phyloP scores from a whole-genome alignment of 352 stramenopile genomes.

The Phytophthora meadii region DNA sequence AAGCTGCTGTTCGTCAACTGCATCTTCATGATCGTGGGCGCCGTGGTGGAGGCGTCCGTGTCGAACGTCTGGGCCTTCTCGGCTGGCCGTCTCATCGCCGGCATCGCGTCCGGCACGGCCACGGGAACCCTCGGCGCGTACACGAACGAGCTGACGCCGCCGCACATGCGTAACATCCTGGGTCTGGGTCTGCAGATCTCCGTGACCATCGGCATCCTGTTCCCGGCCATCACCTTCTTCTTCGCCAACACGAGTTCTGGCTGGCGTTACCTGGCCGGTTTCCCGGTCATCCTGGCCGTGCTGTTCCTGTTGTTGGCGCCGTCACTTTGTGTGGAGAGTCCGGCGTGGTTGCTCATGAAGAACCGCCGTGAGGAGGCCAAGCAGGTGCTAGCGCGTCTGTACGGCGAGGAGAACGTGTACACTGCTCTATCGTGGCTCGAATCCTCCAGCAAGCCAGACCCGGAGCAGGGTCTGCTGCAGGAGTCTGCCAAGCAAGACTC shows the following conservation, averaged over 20 bases:
- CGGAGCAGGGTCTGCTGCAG: constrained; percentile 20
- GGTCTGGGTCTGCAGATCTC: constrained; percentile 36
- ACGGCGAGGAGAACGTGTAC: constrained; percentile 33
- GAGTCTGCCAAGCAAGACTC: constrained; percentile 26
- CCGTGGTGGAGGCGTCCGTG: constrained; percentile 11
- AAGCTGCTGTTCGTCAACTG: constrained; percentile 38
- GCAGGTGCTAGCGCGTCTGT: constrained; percentile 31
- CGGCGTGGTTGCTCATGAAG: constrained; percentile 26
- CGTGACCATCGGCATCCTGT: constrained; percentile 29
- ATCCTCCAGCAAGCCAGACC: constrained; percentile 22
- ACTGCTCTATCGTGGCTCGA: constrained; percentile 30
- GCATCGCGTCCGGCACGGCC: no score
- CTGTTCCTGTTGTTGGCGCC: constrained; percentile 47
- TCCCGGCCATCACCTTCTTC: constrained; percentile 26
- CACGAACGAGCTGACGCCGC: no score
- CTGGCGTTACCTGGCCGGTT: constrained; percentile 35
- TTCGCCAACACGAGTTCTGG: constrained; percentile 21
- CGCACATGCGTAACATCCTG: constrained; percentile 3
- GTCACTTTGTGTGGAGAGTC: constrained; percentile 51
- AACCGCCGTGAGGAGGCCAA: constrained; percentile 14
- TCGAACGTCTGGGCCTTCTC: no score
- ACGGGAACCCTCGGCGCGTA: no score
- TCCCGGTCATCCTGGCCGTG: constrained; percentile 29
- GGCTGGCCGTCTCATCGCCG: no score
- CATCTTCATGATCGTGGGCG: constrained; percentile 44